Evolutionary conservation across 768 basidiomycete genomes (phyloP), one percentile per base, ranked within the genome.

Genomic region (Brasilioporus rufonigricans): DNA sequence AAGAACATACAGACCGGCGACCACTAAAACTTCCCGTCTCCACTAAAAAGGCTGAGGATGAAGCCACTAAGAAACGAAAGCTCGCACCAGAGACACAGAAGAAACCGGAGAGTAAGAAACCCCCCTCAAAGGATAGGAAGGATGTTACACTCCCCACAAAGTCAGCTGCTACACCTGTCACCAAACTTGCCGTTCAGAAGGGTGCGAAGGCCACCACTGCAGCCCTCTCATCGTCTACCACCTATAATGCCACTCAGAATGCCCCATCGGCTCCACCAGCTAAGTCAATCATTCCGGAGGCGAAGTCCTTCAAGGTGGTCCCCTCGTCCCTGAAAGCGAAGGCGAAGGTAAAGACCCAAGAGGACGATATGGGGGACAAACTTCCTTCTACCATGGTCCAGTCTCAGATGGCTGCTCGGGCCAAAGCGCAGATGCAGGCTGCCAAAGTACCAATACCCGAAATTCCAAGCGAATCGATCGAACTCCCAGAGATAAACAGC

Each of bases 401-500:
- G 58, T 77, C 74, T 3, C 85, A 86, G 64, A 87, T 87, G 86
- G 81, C 83, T n/a, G 84, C 83, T 39, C 81, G 85, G 26, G 81
- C 82, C 23, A 84, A 85, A 65, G 81, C 86, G 27, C 84, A 87
- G 59, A 72, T 87, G 51, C 78, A 84, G 55, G 85, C 86, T 24
- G 79, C 82, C 14, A 69, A 71, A 40, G 77, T 80, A 50, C 72
- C 74, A 35, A 67, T 73, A 35, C 80, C 83, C 11, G 67, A 74
- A 3, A 69, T 86, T 52, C 72, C 85, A 18, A 89, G 85, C 66
- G 89, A 93, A 75, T 85, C 80, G 66, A 91, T 95, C 62, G 93
- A 94, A 63, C 77, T 99, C 18, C 95, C 96, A 0, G 96, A 98
- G 44, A 93, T 97, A 65, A 89, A 93, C 64, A 93, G 91, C 73